Percentiles rank a stretch among this genome's conserved stretches.
These are phyloP conservation scores for Stagonosporopsis rhizophila DNA, from an alignment of 2,329 filamentous ascomycete species.

Conservation along the genomic window DNA sequence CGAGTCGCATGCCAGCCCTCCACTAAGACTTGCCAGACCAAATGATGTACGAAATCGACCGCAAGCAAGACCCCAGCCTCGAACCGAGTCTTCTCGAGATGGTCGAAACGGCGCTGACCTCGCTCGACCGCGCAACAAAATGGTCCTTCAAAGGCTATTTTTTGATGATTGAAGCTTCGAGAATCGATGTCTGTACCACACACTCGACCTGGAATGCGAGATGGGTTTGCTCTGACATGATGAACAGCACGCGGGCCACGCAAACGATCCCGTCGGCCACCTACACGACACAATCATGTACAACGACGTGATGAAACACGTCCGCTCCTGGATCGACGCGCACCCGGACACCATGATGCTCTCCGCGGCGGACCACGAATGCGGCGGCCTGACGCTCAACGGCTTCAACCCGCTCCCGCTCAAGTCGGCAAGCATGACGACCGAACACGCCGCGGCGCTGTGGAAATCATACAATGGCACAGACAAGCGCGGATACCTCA, in stretches of 20 bases:
- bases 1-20: neutral
- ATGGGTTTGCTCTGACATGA: too few species aligned
- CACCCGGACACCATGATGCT: constrained; percentile 51
- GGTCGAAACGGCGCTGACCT: constrained; percentile 49
- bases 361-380: constrained; percentile 53
- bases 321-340: constrained; percentile 51
- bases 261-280: constrained; percentile 37
- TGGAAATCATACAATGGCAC: constrained; percentile 42
- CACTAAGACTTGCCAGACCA: constrained; percentile 25
- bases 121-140: constrained; percentile 46
- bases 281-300: constrained; percentile 52
- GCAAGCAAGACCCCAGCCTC: constrained; percentile 45
- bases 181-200: constrained; percentile 26
- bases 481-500: constrained; percentile 39
- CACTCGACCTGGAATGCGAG: too few species aligned
- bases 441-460: constrained; percentile 38
- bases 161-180: constrained; percentile 44
- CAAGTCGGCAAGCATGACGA: constrained; percentile 38
- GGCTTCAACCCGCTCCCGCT: constrained; percentile 49
- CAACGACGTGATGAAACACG: constrained; percentile 49
- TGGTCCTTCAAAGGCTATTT: constrained; percentile 50
- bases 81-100: constrained; percentile 53
- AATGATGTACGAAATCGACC: constrained; percentile 48
- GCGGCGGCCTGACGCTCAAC: constrained; percentile 50
- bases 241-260: constrained; percentile 27